Evolutionary conservation across 805 yeast species (phyloP), one percentile per base, ranked within the genome.

Genomic region (Ogataea henricii): DNA sequence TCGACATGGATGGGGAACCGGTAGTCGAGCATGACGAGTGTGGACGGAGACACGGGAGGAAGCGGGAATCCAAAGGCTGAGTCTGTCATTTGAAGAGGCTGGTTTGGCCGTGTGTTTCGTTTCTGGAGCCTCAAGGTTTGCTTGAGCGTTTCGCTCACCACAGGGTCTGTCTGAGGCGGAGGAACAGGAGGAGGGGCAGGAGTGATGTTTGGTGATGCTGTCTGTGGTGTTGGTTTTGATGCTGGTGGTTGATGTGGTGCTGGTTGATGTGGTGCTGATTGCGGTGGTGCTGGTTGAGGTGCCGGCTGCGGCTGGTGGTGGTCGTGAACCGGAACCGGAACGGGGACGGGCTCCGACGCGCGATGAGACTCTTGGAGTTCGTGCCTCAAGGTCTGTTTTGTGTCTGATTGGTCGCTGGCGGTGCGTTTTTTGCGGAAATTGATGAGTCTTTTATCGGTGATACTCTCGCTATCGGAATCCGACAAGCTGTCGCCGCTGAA

Each of bases 1-100:
- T 94, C 99, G 37, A 94, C 96, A 66, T 92, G 97, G 39, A 94
- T 83, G 0, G 98, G 97, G 65, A 88, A 87, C 53, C 99, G 74
- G 59, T 85, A 83, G 62, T 87, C 92, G 49, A 87, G 72, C 96
- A 87, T 87, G 16, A 86, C 78, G 32, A 87, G 71, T 0, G 94
- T 87, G 1, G 92, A 84, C 23, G 76, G 77, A 0, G 92, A 83
- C 14, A 89, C 78, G 30, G 90, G 89, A 1, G 96, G 96, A 46
- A 87, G 68, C 6, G 96, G 95, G 67, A 87, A 87, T 3, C 96
- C 96, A 69, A 87, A 87, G 2, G 95, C 92, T 22, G 92, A 85
- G 55, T 87, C 95, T 3, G 88, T 77, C 65, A 79, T 79, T 45
- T 76, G 72, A 23, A 81, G 68, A 2, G 84, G 82, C 20, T 81